Percentiles rank a stretch among this genome's conserved stretches.
Evolutionary conservation across 805 yeast genomes (phyloP).

Genomic region (Cyberlindnera maritima): DNA sequence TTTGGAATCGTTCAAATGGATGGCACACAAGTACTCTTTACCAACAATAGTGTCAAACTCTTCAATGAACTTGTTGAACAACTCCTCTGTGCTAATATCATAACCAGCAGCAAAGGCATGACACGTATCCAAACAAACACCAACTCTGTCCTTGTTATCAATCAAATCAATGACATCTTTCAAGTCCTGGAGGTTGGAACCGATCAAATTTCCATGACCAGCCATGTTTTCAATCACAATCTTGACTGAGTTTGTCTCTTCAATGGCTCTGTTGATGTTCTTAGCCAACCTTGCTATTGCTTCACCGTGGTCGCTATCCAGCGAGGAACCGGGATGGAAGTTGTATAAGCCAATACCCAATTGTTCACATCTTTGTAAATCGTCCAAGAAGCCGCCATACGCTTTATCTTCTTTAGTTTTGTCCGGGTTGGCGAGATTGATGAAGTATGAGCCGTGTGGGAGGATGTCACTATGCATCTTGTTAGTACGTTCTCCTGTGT

Average conservation of each 20-base stretch:
- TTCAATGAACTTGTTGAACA: slow-evolving; percentile 67
- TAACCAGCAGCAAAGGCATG: slow-evolving; percentile 97
- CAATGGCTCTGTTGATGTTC: slow-evolving; percentile 75
- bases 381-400: slow-evolving; percentile 77
- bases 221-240: slow-evolving; percentile 97
- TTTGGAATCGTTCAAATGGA: slow-evolving; percentile 93
- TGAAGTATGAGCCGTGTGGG: slow-evolving; percentile 94
- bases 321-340: slow-evolving; percentile 89
- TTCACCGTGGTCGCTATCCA: slow-evolving; percentile 63
- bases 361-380: slow-evolving; percentile 80
- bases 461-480: slow-evolving; percentile 52
- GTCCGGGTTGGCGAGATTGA: slow-evolving; percentile 91
- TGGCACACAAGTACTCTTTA: slow-evolving; percentile 65
- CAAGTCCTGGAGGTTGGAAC: slow-evolving; percentile 76
- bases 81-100: slow-evolving; percentile 63
- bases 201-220: slow-evolving; percentile 90
- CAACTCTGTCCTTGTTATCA: slow-evolving; percentile 82
- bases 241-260: slow-evolving; percentile 73
- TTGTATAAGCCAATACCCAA: slow-evolving; percentile 84
- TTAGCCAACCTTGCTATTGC: slow-evolving; percentile 71
- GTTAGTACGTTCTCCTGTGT: slow-evolving; percentile 4
- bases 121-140: slow-evolving; percentile 95
- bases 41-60: slow-evolving; percentile 77
- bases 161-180: slow-evolving; percentile 70
- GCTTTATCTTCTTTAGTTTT: slow-evolving; percentile 73